Conservation (phyloP, 164 flowering plant species). For the Echeveria elegans region DNA sequence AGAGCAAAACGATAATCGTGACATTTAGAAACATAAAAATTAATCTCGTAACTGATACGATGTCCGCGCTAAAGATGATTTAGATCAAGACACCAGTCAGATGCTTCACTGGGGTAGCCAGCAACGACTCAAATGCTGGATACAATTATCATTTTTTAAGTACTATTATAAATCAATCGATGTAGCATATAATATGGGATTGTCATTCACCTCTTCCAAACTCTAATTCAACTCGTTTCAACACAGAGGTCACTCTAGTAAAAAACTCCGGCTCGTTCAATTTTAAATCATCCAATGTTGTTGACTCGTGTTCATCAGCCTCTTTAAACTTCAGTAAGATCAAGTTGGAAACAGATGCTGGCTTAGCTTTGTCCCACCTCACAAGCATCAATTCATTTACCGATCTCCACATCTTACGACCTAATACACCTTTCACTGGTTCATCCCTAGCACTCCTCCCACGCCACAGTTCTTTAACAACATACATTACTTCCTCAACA, state of each 20-base stretch:
- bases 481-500: slow-evolving; percentile 78
- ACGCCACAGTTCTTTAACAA: slow-evolving; percentile 88
- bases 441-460: slow-evolving; percentile 83
- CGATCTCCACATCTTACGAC: slow-evolving; percentile 96
- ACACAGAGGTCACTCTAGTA: slow-evolving; percentile 43
- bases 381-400: slow-evolving; percentile 87
- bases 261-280: slow-evolving; percentile 68
- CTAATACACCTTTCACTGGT: slow-evolving; percentile 45
- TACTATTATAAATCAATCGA: background rate
- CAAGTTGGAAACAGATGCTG: slow-evolving; percentile 81
- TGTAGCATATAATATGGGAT: background rate
- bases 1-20: background rate
- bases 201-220: slow-evolving; percentile 27
- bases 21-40: background rate
- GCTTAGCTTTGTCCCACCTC: slow-evolving; percentile 85
- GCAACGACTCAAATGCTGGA: background rate
- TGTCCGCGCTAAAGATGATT: background rate
- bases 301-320: slow-evolving; percentile 87
- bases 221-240: slow-evolving; percentile 61
- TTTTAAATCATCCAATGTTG: slow-evolving; percentile 54
- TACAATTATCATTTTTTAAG: background rate
- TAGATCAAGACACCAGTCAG: background rate
- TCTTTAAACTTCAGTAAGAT: slow-evolving; percentile 77
- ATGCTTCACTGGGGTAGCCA: background rate
- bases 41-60: background rate